Conservation (phyloP, 1,139 yeast species). For the Nakaseomyces delphensis region DNA sequence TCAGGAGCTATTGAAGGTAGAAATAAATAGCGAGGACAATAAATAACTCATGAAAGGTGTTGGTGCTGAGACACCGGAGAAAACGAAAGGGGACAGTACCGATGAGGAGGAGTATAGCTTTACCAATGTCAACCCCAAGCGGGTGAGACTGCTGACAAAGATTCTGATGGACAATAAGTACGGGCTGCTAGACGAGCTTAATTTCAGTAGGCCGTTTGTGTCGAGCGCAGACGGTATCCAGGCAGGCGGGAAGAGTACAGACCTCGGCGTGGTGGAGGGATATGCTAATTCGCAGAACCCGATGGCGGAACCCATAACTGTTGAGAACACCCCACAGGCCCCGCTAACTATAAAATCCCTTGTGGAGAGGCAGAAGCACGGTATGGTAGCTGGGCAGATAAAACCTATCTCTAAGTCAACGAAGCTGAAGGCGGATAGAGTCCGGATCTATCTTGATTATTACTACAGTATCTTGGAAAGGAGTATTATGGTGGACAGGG, state of each 20-base stretch:
- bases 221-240: conserved; percentile 7
- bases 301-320: conserved; percentile 1
- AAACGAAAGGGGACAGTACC: neutral
- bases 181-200: conserved; percentile 28
- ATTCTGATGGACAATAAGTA: conserved; percentile 25
- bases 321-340: neutral
- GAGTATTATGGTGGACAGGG: conserved; percentile 14
- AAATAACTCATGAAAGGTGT: neutral
- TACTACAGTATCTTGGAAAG: conserved; percentile 26
- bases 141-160: conserved; percentile 22
- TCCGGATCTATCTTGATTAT: conserved; percentile 27
- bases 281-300: neutral
- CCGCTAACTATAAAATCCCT: neutral
- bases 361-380: conserved; percentile 3
- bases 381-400: conserved; percentile 3
- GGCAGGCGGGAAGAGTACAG: neutral
- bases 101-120: neutral
- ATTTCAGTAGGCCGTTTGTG: conserved; percentile 13
- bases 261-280: conserved; percentile 5
- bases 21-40: neutral
- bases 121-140: conserved; percentile 11
- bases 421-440: conserved; percentile 28
- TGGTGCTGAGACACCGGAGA: neutral
- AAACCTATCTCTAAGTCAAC: conserved; percentile 17
- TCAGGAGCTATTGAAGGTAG: neutral